These are phyloP conservation scores for Cladorrhinum sp. DNA, from an alignment of 2,329 filamentous ascomycete genomes.

Conservation along the genomic window DNA sequence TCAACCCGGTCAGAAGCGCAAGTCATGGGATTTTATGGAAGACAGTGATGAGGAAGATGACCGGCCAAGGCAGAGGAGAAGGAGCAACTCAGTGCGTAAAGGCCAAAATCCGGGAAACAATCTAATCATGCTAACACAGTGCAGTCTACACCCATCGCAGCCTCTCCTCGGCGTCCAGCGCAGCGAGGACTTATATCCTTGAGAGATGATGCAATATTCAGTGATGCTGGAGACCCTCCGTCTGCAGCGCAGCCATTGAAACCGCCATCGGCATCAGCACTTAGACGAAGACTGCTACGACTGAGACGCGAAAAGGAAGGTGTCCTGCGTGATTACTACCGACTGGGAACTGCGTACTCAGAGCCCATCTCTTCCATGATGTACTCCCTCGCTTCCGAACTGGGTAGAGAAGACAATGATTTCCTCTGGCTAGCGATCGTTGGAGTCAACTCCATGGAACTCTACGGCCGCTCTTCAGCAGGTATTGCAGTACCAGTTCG, in stretches of 20 bases:
- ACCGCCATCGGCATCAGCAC: constrained; percentile 65
- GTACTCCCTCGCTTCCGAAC: constrained; percentile 90
- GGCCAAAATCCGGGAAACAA: constrained; percentile 4
- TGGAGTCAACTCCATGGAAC: constrained; percentile 88
- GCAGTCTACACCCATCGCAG: constrained; percentile 64
- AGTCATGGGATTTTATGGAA: constrained; percentile 70
- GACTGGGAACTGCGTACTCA: constrained; percentile 82
- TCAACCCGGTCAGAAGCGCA: constrained; percentile 66
- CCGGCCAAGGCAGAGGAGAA: constrained; percentile 70
- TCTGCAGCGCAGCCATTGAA: constrained; percentile 58
- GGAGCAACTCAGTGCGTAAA: constrained; percentile 77
- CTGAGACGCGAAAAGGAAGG: constrained; percentile 74
- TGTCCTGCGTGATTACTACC: constrained; percentile 78
- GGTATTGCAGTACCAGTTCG: constrained; percentile 65
- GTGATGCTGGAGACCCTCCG: constrained; percentile 51
- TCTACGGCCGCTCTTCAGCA: constrained; percentile 82
- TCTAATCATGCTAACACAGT: constrained; percentile 37
- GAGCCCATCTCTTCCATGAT: constrained; percentile 93
- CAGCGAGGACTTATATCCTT: constrained; percentile 60
- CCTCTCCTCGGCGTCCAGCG: constrained; percentile 59
- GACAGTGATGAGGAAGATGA: constrained; percentile 69
- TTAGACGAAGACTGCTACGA: constrained; percentile 70
- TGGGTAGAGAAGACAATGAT: constrained; percentile 95
- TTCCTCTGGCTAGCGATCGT: constrained; percentile 93
- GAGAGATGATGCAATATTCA: constrained; percentile 45